phyloP scores from a whole-genome alignment of 176 grass and related monocot species.

The Stipa capillata region DNA sequence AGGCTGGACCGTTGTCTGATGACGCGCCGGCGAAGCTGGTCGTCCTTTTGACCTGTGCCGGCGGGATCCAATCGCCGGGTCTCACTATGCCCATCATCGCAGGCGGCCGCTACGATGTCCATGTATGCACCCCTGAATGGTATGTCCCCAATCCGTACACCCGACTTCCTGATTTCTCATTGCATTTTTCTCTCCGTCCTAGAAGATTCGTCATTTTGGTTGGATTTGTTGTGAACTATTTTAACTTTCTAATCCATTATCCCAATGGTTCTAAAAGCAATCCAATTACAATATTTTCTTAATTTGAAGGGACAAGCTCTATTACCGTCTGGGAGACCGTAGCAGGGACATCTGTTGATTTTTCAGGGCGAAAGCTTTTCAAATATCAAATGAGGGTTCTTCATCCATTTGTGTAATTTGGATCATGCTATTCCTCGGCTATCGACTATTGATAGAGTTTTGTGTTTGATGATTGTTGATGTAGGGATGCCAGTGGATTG shows the following conservation, averaged over 20 bases:
- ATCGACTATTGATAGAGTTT: background rate
- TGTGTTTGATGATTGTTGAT: background rate
- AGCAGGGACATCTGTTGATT: conserved; percentile 35
- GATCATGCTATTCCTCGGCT: background rate
- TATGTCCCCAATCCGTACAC: background rate
- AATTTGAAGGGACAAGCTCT: conserved; percentile 67
- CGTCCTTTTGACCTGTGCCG: conserved; percentile 52
- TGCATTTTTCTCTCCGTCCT: background rate
- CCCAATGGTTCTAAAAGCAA: background rate
- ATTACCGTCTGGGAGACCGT: conserved; percentile 53
- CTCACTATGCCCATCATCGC: conserved; percentile 48
- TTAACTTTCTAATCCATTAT: background rate
- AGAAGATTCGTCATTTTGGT: background rate
- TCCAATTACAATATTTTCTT: background rate
- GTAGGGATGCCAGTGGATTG: conserved; percentile 57
- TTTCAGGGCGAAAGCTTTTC: conserved; percentile 55
- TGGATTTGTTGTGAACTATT: conserved; percentile 1
- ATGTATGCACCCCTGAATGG: conserved; percentile 72
- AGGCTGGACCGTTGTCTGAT: no score
- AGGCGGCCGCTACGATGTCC: conserved; percentile 47
- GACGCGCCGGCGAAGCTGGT: conserved; percentile 28
- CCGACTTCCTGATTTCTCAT: background rate
- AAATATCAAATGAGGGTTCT: conserved; percentile 49
- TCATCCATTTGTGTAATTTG: background rate
- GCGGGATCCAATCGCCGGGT: conserved; percentile 50